Percentiles rank a stretch among this genome's conserved stretches.
Conservation (phyloP, 768 basidiomycete genomes). For the Naganishia onofrii region DNA sequence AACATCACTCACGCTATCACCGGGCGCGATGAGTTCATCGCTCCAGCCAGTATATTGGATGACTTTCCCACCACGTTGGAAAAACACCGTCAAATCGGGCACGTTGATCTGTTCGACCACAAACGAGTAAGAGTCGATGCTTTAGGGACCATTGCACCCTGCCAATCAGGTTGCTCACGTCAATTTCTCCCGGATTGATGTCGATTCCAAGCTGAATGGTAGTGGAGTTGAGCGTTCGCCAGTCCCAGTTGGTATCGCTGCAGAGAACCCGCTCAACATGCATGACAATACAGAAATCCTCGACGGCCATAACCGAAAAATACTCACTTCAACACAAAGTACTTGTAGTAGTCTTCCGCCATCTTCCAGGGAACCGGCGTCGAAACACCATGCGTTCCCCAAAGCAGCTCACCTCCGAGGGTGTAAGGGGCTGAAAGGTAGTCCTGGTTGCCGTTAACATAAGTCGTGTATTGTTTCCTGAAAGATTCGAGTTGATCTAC, state of each 20-base stretch:
- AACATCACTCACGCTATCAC: not conserved
- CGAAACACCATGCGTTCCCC: constrained; percentile 4
- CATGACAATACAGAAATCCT: not conserved
- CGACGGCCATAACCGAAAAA: not conserved
- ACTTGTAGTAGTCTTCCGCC: constrained; percentile 12
- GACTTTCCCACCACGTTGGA: not conserved
- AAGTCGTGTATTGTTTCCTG: not conserved
- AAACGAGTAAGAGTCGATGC: not conserved
- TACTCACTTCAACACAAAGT: constrained; percentile 14
- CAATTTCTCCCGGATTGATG: constrained; percentile 8
- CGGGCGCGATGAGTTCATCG: constrained; percentile 1
- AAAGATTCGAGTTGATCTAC: constrained; percentile 5
- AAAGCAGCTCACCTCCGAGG: constrained; percentile 1
- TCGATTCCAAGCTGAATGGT: constrained; percentile 6
- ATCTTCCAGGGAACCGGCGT: not conserved
- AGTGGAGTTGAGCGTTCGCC: not conserved
- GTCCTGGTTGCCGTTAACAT: not conserved
- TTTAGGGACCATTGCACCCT: not conserved
- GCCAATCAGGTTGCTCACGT: not conserved
- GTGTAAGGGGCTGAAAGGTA: not conserved
- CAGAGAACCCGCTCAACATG: not conserved
- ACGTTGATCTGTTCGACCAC: not conserved
- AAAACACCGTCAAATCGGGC: not conserved
- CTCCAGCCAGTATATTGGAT: constrained; percentile 19
- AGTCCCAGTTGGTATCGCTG: constrained; percentile 21